Evolutionary conservation across 163 green algal genomes (phyloP).

Genomic region (Chlorella variabilis): DNA sequence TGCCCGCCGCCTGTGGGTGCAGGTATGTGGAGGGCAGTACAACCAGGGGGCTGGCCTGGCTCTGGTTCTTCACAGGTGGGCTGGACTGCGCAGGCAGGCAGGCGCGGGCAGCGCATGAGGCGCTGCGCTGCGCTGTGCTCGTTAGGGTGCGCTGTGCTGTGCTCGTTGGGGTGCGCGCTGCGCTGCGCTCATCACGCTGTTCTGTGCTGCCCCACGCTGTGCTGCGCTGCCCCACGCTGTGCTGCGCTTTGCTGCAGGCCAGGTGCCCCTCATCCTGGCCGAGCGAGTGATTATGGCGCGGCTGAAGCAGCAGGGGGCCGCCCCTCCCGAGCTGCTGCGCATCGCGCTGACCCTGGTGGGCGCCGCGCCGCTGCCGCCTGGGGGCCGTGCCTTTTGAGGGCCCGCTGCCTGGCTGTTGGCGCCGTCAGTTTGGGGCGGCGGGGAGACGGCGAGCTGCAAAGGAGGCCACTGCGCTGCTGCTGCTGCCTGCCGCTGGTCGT

Average conservation of each 20-base stretch:
- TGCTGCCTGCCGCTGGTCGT: no score
- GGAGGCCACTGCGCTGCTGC: no score
- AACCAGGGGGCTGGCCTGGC: slow-evolving; percentile 1
- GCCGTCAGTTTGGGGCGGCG: no score
- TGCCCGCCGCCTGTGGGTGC: no score
- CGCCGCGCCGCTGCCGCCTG: not conserved
- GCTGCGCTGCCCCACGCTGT: not conserved
- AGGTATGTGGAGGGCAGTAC: not conserved
- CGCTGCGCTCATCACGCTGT: no score
- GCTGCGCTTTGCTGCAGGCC: slow-evolving; percentile 1
- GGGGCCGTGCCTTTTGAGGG: not conserved
- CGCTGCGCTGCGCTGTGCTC: not conserved
- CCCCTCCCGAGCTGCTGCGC: not conserved
- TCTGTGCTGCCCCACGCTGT: no score
- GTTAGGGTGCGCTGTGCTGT: no score
- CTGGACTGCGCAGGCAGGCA: not conserved
- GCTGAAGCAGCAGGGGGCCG: not conserved
- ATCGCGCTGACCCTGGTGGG: slow-evolving; percentile 1
- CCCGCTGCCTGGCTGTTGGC: no score
- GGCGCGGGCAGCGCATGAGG: not conserved
- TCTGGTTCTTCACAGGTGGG: slow-evolving; percentile 16
- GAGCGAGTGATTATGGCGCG: not conserved
- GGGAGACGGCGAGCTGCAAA: no score
- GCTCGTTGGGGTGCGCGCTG: no score
- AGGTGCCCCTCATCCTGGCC: slow-evolving; percentile 1